These are phyloP conservation scores for Daucus carota DNA, from an alignment of 129 eudicot genomes.

Conservation along the genomic window DH1_v3.0 NC_030385.2:3177001-3177500, in stretches of 20 bases:
- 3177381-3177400: slow-evolving; percentile 55
- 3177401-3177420: slow-evolving; percentile 51
- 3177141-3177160: slow-evolving; percentile 4
- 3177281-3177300: slow-evolving; percentile 27
- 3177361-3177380: slow-evolving; percentile 51
- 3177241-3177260: slow-evolving; percentile 24
- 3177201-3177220: slow-evolving; percentile 42
- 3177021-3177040: slow-evolving; percentile 91
- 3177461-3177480: background rate
- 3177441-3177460: slow-evolving; percentile 29
- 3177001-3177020: slow-evolving; percentile 47
- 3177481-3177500: background rate
- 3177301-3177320: slow-evolving; percentile 51
- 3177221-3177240: slow-evolving; percentile 40
- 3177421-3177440: slow-evolving; percentile 41
- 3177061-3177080: background rate
- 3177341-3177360: slow-evolving; percentile 22
- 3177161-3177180: slow-evolving; percentile 60
- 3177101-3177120: background rate
- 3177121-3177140: slow-evolving; percentile 11
- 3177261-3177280: slow-evolving; percentile 16
- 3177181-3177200: slow-evolving; percentile 26
- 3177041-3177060: slow-evolving; percentile 32
- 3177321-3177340: slow-evolving; percentile 38
- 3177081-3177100: background rate